phyloP scores from a whole-genome alignment of 371 early-diverging fungal species.

The Fennellomyces sp. region DNA sequence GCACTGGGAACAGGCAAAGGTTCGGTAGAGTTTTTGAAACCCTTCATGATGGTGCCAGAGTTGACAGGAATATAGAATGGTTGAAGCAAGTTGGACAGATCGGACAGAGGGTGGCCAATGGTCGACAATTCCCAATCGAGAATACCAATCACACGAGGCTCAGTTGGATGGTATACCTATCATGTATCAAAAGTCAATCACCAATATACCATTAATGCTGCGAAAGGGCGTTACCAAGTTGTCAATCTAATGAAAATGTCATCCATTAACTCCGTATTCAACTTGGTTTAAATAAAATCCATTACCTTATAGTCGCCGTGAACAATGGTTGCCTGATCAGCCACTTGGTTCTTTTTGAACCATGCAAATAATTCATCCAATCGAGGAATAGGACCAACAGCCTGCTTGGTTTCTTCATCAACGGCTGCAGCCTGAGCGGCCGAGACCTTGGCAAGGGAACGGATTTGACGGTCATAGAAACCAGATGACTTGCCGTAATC shows the following conservation, averaged over 20 bases:
- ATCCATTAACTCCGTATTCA: not conserved
- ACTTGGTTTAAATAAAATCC: not conserved
- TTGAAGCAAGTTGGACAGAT: slow-evolving; percentile 85
- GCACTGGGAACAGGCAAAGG: slow-evolving; percentile 67
- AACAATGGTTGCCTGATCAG: slow-evolving; percentile 79
- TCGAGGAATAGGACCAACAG: slow-evolving; percentile 71
- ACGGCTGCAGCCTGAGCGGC: slow-evolving; percentile 67
- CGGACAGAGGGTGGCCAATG: slow-evolving; percentile 92
- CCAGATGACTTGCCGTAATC: slow-evolving; percentile 68
- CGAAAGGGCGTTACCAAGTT: slow-evolving; percentile 20
- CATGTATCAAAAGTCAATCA: not conserved
- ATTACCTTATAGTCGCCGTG: slow-evolving; percentile 92
- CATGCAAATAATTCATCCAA: slow-evolving; percentile 74
- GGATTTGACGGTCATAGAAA: slow-evolving; percentile 86
- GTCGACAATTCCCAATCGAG: slow-evolving; percentile 97
- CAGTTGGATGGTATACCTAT: slow-evolving; percentile 78
- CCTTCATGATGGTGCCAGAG: slow-evolving; percentile 26
- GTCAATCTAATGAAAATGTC: slow-evolving; percentile 7
- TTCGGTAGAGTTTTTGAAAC: slow-evolving; percentile 31
- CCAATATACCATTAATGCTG: no score
- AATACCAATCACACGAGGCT: slow-evolving; percentile 84
- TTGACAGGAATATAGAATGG: slow-evolving; percentile 63
- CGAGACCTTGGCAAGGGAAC: slow-evolving; percentile 70
- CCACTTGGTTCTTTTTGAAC: slow-evolving; percentile 68
- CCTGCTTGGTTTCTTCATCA: slow-evolving; percentile 54